Evolutionary conservation across 2,329 filamentous ascomycete species (phyloP), one percentile per base, ranked within the genome.

Genomic region (Rachicladosporium sp.): DNA sequence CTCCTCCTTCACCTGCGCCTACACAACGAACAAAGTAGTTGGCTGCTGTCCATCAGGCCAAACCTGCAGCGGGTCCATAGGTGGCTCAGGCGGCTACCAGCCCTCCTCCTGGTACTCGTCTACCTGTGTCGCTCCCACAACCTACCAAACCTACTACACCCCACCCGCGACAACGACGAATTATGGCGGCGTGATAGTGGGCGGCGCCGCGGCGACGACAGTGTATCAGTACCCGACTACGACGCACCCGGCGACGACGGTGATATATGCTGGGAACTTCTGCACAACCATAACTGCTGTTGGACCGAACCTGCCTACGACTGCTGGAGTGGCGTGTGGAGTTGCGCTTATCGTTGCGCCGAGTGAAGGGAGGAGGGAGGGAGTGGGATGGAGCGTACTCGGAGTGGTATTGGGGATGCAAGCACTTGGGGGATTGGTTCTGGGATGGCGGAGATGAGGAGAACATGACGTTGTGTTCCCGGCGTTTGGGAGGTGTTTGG

Each of bases 261-360:
- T 47, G 5, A 41, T 48, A 2, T 50, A 52, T 33, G 46, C 41
- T 1, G 49, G 43, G 12, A 44, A 47, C n/a, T 61, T 59, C 36
- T 61, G 58, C 40, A 54, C 49, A n/a, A 61, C 58, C 6, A 30
- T 59, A 8, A 48, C 52, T n/a, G 56, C 51, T 10, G 43, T 49
- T 12, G 58, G 58, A 10, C 52, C 52, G 2, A 50, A 49, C 11
- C 32, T 60, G 27, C 57, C 57, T 0, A 59, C 57, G 1, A 57
- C 56, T 4, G 45, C 49, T 31, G 41, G 44, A 4, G 57, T 52
- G 3, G 42, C 52, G 3, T 61, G 58, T 40, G 58, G 58, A n/a
- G 59, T 54, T n/a, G 56, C 59, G 19, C 40, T 61, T 37, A 52
- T 60, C 11, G 48, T 55, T 1, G 50, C 48, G 37, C 45, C 50